Percentiles rank a stretch among this genome's conserved stretches.
phyloP scores from a whole-genome alignment of 306 rosid genomes.

The Glycine soja region DNA sequence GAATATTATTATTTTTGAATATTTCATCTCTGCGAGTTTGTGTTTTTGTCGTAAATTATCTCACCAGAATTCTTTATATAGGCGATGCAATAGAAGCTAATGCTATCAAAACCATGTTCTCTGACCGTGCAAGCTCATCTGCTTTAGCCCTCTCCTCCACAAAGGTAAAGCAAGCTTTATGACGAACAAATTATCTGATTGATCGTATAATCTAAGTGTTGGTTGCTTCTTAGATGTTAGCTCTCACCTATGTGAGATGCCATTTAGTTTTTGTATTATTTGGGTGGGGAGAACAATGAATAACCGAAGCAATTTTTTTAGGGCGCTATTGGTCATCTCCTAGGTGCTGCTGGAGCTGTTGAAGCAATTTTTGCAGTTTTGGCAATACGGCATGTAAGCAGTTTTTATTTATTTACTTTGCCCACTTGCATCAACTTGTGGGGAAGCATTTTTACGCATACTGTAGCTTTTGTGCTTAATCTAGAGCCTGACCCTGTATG shows the following conservation, averaged over 20 bases:
- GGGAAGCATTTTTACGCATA: constrained; percentile 31
- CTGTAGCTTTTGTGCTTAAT: constrained; percentile 29
- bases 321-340: constrained; percentile 97
- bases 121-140: constrained; percentile 63
- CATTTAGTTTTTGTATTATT: neutral
- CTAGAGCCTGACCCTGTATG: constrained; percentile 27
- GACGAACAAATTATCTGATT: constrained; percentile 19
- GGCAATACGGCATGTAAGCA: constrained; percentile 71
- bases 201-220: neutral
- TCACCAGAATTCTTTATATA: constrained; percentile 45
- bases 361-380: constrained; percentile 94
- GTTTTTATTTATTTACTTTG: neutral
- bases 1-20: constrained; percentile 30
- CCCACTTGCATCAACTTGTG: neutral
- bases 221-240: constrained; percentile 24
- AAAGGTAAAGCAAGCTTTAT: constrained; percentile 68
- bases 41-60: constrained; percentile 26
- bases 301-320: constrained; percentile 46
- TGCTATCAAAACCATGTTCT: constrained; percentile 80
- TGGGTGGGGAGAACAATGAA: constrained; percentile 30
- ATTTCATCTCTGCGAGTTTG: constrained; percentile 25
- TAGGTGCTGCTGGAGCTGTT: constrained; percentile 97
- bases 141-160: constrained; percentile 87
- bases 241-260: constrained; percentile 34
- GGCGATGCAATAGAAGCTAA: constrained; percentile 88